Percentiles rank a stretch among this genome's conserved stretches.
Evolutionary conservation across 148 eudicot species (phyloP).

Genomic region (Gaultheria prostrata): DNA sequence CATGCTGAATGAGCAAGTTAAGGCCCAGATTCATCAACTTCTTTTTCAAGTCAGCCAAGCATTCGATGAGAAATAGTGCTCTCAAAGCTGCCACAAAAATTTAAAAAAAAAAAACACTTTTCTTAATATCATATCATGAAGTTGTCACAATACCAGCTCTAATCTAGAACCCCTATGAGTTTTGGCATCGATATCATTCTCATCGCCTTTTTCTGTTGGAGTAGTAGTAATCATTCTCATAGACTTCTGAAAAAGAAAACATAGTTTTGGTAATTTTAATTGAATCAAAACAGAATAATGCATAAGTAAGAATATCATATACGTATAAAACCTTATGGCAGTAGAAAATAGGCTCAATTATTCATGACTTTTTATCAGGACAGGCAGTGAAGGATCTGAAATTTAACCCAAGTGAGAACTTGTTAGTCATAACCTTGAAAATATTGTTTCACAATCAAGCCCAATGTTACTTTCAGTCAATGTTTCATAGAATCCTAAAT

Average conservation of each 20-base stretch:
- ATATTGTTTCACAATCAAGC: background rate
- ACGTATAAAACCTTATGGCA: background rate
- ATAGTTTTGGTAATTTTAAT: background rate
- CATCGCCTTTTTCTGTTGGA: background rate
- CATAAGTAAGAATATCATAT: background rate
- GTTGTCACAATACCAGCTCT: background rate
- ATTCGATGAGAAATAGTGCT: conserved; percentile 72
- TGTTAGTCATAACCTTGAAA: background rate
- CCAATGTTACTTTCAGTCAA: background rate
- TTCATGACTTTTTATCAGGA: background rate
- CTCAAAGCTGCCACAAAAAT: conserved; percentile 56
- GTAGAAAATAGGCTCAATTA: background rate
- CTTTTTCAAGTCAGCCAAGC: conserved; percentile 72
- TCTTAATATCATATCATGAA: background rate
- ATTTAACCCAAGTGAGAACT: background rate
- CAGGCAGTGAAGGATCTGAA: background rate
- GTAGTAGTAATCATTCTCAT: background rate
- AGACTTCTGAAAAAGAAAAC: background rate
- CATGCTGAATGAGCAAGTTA: conserved; percentile 65
- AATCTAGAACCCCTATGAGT: background rate
- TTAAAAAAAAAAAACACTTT: conserved; percentile 4
- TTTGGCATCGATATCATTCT: background rate
- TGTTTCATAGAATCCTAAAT: too few relatives aligned
- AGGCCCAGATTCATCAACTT: conserved; percentile 64
- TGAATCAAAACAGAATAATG: background rate